Base-by-base conservation (phyloP, 2,329 filamentous ascomycete species). In the Alternaria gansuensis region DNA sequence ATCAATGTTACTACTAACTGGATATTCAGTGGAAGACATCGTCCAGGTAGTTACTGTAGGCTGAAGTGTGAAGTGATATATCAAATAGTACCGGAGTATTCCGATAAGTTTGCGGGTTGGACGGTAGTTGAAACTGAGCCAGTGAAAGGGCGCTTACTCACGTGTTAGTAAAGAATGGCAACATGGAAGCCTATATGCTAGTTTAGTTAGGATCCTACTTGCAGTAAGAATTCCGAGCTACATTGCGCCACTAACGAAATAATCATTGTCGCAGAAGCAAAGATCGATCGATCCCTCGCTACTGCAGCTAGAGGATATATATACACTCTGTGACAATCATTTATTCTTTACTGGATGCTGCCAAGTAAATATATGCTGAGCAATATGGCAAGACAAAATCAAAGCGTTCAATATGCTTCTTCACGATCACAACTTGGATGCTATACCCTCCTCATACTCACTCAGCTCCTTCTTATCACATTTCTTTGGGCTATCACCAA, bases 401-500 rank as follows among this genome's bases (percentile, higher is more conserved):
- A 17, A 17, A n/a, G 7, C 4, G 9, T 43, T 43, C 13, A 6
- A 5, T 5, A 2, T 14, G 4, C 29, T 23, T 34, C 34, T 21
- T 26, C 40, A 53, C n/a, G 21, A 24, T 24, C 46, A 59, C 13
- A 62, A n/a, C 26, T 52, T 60, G 0, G 59, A 43, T 13, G n/a
- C 9, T 10, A 24, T 24, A 1, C 53, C 44, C 1, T 62, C 59
- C 6, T 67, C 66, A n/a, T 57, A 67, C 3, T 60, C 54, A 5
- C 51, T 51, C 29, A 70, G 29, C 29, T 68, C 66, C 11, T 46
- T 61, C 36, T 63, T 66, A 3, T 49, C 13, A 3, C 11, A 26
- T 5, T 59, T 59, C 4, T 61, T 55, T 0, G 59, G 52, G 9
- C 60, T 68, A 2, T 60, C 54, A 1, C 66, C 67, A 54, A 70